These are phyloP conservation scores for Alternaria atra DNA, from an alignment of 2,329 filamentous ascomycete species.

Conservation along the genomic window DNA sequence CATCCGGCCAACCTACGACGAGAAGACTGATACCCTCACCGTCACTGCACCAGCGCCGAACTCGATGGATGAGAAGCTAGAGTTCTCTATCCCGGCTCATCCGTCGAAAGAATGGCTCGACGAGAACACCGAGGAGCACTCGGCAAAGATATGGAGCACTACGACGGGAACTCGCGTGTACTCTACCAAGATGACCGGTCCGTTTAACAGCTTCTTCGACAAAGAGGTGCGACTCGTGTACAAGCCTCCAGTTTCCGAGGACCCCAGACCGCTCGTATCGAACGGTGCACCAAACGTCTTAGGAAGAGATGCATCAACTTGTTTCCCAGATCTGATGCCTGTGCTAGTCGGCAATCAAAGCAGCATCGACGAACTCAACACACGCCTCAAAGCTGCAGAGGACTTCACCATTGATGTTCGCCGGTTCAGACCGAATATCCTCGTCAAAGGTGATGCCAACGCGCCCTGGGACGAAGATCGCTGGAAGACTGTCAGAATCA, in stretches of 20 bases:
- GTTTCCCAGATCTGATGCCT: slow-evolving; percentile 69
- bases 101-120: slow-evolving; percentile 64
- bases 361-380: slow-evolving; percentile 67
- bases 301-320: slow-evolving; percentile 63
- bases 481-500: slow-evolving; percentile 67
- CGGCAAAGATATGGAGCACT: slow-evolving; percentile 67
- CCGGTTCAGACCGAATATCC: slow-evolving; percentile 70
- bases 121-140: slow-evolving; percentile 59
- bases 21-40: slow-evolving; percentile 57
- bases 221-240: slow-evolving; percentile 66
- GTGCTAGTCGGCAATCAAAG: slow-evolving; percentile 65
- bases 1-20: slow-evolving; percentile 63
- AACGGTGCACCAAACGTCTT: slow-evolving; percentile 65
- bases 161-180: slow-evolving; percentile 68
- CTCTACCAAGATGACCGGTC: slow-evolving; percentile 58
- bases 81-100: slow-evolving; percentile 64
- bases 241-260: slow-evolving; percentile 62
- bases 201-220: slow-evolving; percentile 66
- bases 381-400: slow-evolving; percentile 56
- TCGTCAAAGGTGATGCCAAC: slow-evolving; percentile 60
- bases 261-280: slow-evolving; percentile 62
- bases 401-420: slow-evolving; percentile 63
- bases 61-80: slow-evolving; percentile 41
- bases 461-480: slow-evolving; percentile 69
- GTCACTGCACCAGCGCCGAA: slow-evolving; percentile 58